Evolutionary conservation across 179 eudicot species (phyloP).

Genomic region (Corrigiola litoralis): DNA sequence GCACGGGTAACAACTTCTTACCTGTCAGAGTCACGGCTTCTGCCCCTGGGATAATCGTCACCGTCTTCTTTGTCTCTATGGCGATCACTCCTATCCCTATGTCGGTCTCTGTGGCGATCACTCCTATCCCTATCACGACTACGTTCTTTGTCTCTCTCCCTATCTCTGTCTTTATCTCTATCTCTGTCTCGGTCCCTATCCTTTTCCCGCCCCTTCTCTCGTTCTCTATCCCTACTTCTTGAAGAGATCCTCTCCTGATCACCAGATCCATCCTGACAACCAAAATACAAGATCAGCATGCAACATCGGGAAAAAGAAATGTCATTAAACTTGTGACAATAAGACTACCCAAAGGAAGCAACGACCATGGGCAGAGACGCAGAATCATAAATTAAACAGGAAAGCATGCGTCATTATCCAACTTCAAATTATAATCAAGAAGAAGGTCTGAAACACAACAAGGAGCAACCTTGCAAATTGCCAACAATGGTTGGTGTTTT

Average conservation of each 20-base stretch:
- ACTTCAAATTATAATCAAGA: neutral
- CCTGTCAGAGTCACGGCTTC: slow-evolving; percentile 70
- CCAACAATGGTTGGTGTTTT: neutral
- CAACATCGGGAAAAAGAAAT: neutral
- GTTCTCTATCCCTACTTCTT: slow-evolving; percentile 28
- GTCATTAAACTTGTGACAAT: neutral
- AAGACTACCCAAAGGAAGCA: neutral
- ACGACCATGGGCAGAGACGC: neutral
- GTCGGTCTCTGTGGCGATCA: slow-evolving; percentile 41
- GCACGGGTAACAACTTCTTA: neutral
- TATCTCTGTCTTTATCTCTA: slow-evolving; percentile 24
- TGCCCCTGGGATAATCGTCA: slow-evolving; percentile 49
- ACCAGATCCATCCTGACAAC: slow-evolving; percentile 29
- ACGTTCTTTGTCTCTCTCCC: slow-evolving; percentile 22
- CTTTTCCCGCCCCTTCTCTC: slow-evolving; percentile 29
- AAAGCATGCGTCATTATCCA: neutral
- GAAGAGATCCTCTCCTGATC: slow-evolving; percentile 32
- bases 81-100: slow-evolving; percentile 41
- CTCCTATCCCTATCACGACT: slow-evolving; percentile 19
- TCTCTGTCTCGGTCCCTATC: slow-evolving; percentile 31
- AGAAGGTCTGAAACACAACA: neutral
- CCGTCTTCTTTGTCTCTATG: slow-evolving; percentile 51
- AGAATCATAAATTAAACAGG: too few species aligned
- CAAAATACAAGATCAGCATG: slow-evolving; percentile 2
- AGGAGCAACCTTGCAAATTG: neutral